Conservation (phyloP, 345 rosid species). For the Excoecaria agallocha region DNA sequence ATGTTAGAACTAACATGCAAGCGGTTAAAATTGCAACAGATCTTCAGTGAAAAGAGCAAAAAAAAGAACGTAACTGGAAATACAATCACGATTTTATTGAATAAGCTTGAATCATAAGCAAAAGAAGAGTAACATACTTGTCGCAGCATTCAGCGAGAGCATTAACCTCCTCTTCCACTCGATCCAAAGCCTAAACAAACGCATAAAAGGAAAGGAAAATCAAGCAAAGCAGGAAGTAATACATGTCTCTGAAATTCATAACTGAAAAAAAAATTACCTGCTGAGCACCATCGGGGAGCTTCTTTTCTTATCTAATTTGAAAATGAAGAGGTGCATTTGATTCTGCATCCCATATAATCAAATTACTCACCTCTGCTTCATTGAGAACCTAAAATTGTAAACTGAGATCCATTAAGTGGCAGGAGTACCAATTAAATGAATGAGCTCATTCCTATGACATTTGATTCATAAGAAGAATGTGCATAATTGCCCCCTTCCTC, state of each 20-base stretch:
- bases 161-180: conserved; percentile 90
- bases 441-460: too few species aligned
- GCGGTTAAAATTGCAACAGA: neutral
- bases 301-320: neutral
- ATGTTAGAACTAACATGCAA: neutral
- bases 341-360: neutral
- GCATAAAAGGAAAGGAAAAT: neutral
- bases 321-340: neutral
- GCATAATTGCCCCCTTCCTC: too few species aligned
- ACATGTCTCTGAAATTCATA: neutral
- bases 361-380: conserved; percentile 23
- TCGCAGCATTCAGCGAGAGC: conserved; percentile 93
- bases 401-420: conserved; percentile 28
- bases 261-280: conserved; percentile 23
- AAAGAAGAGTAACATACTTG: conserved; percentile 31
- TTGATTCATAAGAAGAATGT: too few species aligned
- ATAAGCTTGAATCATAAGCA: neutral
- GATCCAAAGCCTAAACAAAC: conserved; percentile 64
- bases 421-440: conserved; percentile 26
- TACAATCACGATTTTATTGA: neutral
- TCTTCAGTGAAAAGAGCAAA: neutral
- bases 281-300: conserved; percentile 68
- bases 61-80: neutral
- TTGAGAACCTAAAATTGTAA: conserved; percentile 20
- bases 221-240: neutral